Evolutionary conservation across 2,329 filamentous ascomycete species (phyloP).

Genomic region (Pseudocercospora vitis): DNA sequence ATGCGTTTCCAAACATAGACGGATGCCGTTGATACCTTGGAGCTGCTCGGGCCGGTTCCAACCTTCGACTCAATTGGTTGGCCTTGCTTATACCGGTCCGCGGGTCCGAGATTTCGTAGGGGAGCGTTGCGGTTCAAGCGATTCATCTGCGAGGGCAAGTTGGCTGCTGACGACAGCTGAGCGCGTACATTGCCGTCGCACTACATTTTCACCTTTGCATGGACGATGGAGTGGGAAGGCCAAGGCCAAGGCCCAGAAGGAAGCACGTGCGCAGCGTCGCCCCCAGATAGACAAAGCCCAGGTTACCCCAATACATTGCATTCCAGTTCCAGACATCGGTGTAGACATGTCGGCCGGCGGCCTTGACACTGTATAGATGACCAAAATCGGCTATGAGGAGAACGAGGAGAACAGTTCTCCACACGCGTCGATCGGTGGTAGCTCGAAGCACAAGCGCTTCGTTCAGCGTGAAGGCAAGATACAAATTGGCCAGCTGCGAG

Average conservation of each 20-base stretch:
- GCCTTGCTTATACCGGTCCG: conserved; percentile 5
- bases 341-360: conserved; percentile 56
- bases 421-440: conserved; percentile 67
- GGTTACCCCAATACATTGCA: conserved; percentile 40
- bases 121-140: conserved; percentile 2
- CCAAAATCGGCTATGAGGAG: conserved; percentile 75
- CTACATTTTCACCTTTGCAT: conserved; percentile 2
- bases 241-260: conserved; percentile 37
- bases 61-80: conserved; percentile 6
- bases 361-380: conserved; percentile 66
- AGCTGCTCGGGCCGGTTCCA: conserved; percentile 10
- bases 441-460: conserved; percentile 73
- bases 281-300: conserved; percentile 41
- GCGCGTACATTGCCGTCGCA: not conserved
- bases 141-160: conserved; percentile 4
- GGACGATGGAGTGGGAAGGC: not conserved
- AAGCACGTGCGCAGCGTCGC: conserved; percentile 37
- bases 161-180: conserved; percentile 6
- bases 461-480: conserved; percentile 73
- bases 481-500: conserved; percentile 75
- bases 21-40: conserved; percentile 7
- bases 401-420: conserved; percentile 65
- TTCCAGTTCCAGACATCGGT: conserved; percentile 40
- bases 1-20: conserved; percentile 6
- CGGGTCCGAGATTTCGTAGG: not conserved